These are phyloP conservation scores for Coccomyxa sp. DNA, from an alignment of 139 green algal species.

Conservation along the genomic window DNA sequence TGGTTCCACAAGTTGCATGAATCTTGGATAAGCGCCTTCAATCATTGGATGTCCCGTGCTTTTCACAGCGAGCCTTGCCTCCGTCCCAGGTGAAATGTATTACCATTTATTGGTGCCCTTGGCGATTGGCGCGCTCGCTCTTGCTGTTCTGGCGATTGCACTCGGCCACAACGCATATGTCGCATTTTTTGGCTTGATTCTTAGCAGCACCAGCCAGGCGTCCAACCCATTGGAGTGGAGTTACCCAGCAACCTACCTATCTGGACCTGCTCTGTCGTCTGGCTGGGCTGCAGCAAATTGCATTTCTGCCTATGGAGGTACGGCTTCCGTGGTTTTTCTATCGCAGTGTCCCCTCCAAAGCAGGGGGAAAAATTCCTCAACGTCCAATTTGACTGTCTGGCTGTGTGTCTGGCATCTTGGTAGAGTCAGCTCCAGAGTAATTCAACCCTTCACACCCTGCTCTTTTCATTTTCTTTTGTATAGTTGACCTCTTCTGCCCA, in stretches of 20 bases:
- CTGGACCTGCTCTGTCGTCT: background rate
- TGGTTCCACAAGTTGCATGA: background rate
- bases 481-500: no score
- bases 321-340: background rate
- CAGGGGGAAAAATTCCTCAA: no score
- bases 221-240: conserved; percentile 13
- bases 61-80: no score
- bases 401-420: no score
- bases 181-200: conserved; percentile 4
- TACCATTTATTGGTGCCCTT: conserved; percentile 2
- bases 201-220: conserved; percentile 7
- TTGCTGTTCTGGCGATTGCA: conserved; percentile 2
- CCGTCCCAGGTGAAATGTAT: conserved; percentile 8
- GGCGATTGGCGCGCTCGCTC: background rate
- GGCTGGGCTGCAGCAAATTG: conserved; percentile 12
- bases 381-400: no score
- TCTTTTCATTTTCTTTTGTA: no score
- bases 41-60: background rate
- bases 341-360: background rate
- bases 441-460: no score
- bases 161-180: background rate
- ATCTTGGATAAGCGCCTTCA: background rate
- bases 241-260: conserved; percentile 10
- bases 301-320: conserved; percentile 10
- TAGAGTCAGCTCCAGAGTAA: no score